Percentiles rank a stretch among this genome's conserved stretches.
These are phyloP conservation scores for Aspergillus tanneri DNA, from an alignment of 2,329 filamentous ascomycete genomes.

Conservation along the genomic window DNA sequence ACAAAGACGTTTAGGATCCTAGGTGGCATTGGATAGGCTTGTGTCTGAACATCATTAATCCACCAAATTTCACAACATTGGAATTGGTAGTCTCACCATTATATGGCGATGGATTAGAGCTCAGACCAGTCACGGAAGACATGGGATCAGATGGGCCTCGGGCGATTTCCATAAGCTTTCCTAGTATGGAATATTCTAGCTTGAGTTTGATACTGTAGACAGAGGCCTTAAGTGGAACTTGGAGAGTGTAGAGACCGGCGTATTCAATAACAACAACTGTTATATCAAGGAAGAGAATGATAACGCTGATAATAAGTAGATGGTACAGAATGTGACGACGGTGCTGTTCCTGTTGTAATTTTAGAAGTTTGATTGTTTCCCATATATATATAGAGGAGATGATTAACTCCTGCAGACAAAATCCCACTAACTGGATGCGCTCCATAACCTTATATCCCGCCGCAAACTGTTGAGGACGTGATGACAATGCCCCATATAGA, in stretches of 20 bases:
- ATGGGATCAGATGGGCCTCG: constrained; percentile 5
- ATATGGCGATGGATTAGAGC: background rate
- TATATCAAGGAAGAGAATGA: constrained; percentile 50
- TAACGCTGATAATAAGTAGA: constrained; percentile 54
- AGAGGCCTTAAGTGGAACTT: constrained; percentile 42
- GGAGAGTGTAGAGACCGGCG: constrained; percentile 39
- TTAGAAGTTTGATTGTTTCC: constrained; percentile 50
- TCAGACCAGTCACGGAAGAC: background rate
- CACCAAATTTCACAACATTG: background rate
- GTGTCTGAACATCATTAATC: background rate
- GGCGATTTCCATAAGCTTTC: constrained; percentile 39
- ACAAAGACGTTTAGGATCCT: too few relatives aligned
- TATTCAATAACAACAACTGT: constrained; percentile 43
- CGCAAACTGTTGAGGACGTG: background rate
- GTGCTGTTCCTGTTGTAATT: constrained; percentile 20
- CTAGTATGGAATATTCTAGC: constrained; percentile 56
- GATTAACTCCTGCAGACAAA: constrained; percentile 53
- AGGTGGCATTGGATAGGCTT: background rate
- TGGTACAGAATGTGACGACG: constrained; percentile 25
- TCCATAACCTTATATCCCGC: constrained; percentile 44
- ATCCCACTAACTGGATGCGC: constrained; percentile 52
- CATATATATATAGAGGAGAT: constrained; percentile 52
- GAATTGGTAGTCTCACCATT: background rate
- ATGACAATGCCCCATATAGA: constrained; percentile 32
- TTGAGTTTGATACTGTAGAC: constrained; percentile 47